Evolutionary conservation across 768 basidiomycete genomes (phyloP), one percentile per base, ranked within the genome.

Genomic region (Baorangia bicolor): DNA sequence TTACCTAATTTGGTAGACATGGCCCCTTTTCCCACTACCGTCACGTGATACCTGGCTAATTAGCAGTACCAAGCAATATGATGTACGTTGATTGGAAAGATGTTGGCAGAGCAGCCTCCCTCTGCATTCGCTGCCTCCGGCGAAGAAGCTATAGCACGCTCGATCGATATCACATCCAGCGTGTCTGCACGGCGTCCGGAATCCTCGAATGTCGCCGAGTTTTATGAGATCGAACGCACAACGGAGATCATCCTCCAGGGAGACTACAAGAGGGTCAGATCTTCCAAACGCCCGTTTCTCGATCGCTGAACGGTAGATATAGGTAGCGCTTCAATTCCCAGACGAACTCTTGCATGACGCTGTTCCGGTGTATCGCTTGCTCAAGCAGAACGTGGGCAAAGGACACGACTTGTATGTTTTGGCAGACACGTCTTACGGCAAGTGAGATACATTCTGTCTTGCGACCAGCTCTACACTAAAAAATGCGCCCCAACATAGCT

Each of bases 371-470:
- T 94, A 86, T 68, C 78, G 82, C 37, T 67, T 74, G 5, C 78
- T 99, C 34, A 90, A 87, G 65, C 66, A 67, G 2, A 71, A 64
- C 51, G 67, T 85, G 23, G 75, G 78, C 42, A 47, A 61, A 1
- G 69, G 45, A 20, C 75, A 75, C 48, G 88, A 95, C 63, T 74
- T 92, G 23, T 96, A 93, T 69, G 88, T 97, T 5, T 79, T 98
- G n/a, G 96, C 95, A 13, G 96, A 99, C 72, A 98, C 95, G 21
- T 96, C 95, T 5, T 98, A 98, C 71, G 97, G 95, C 73, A 95
- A 91, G 95, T 85, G 75, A 62, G 62, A 20, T 10, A 34, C 51
- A 5, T 21, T 16, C 44, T 5, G 21, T 65, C 45, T 34, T 44
- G 16, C 20, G 41, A 34, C 45, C n/a, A 11, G 4, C 40, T 25